Conservation (phyloP, 1,284 basidiomycete species). For the Puccinia triticina region DNA sequence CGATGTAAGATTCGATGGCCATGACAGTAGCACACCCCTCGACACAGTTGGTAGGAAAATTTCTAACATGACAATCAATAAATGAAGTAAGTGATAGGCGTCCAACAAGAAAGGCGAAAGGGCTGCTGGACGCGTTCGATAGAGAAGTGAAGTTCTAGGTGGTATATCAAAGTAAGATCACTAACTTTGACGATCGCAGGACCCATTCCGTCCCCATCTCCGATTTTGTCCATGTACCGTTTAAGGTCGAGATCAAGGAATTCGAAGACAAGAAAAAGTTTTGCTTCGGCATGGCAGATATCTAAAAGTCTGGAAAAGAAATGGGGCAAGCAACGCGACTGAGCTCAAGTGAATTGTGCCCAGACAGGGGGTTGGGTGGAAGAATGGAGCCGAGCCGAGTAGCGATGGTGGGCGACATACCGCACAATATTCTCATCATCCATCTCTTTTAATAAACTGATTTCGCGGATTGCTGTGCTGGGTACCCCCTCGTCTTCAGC, state of each 20-base stretch:
- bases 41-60: constrained; percentile 83
- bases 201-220: constrained; percentile 66
- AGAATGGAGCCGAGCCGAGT: constrained; percentile 2
- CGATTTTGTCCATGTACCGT: constrained; percentile 81
- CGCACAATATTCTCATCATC: constrained; percentile 86
- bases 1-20: constrained; percentile 94
- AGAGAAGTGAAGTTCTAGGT: neutral
- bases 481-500: constrained; percentile 98
- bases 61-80: constrained; percentile 66
- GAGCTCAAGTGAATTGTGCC: neutral
- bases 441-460: constrained; percentile 93
- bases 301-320: constrained; percentile 75
- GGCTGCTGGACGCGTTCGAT: neutral
- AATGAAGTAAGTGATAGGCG: neutral
- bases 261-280: constrained; percentile 96
- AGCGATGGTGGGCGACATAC: constrained; percentile 62
- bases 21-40: constrained; percentile 92
- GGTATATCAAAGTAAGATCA: neutral
- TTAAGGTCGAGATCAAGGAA: constrained; percentile 93
- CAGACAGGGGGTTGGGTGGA: neutral
- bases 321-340: constrained; percentile 33
- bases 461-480: constrained; percentile 95
- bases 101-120: neutral
- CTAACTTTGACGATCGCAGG: constrained; percentile 81
- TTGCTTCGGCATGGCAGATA: constrained; percentile 95